phyloP scores from a whole-genome alignment of 805 yeast genomes.

The Yamadazyma sp. region DNA sequence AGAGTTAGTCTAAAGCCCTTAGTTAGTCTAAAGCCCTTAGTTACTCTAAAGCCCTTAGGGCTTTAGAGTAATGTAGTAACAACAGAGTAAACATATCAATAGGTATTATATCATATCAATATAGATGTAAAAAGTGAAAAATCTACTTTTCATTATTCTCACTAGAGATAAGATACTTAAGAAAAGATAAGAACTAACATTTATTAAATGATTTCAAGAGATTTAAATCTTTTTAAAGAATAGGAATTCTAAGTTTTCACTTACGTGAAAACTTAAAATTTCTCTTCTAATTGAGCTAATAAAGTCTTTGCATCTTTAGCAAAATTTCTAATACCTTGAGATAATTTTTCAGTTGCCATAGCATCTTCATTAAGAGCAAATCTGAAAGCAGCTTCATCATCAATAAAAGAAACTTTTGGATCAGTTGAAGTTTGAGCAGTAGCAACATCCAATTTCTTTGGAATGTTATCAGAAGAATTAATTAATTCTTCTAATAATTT shows the following conservation, averaged over 20 bases:
- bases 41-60: too few species aligned
- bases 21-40: too few species aligned
- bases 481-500: conserved; percentile 82
- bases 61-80: too few species aligned
- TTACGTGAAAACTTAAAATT: conserved; percentile 44
- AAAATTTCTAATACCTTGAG: conserved; percentile 97
- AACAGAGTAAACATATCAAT: too few species aligned
- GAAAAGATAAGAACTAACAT: too few species aligned
- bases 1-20: too few species aligned
- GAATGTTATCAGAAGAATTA: conserved; percentile 75
- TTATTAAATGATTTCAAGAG: too few species aligned
- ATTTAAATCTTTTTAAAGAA: too few species aligned
- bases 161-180: too few species aligned
- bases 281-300: conserved; percentile 60
- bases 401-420: conserved; percentile 72
- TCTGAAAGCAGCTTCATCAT: conserved; percentile 89
- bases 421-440: conserved; percentile 52
- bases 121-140: too few species aligned
- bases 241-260: not conserved
- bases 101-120: too few species aligned
- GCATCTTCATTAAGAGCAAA: conserved; percentile 90
- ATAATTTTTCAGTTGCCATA: conserved; percentile 96
- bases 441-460: conserved; percentile 73
- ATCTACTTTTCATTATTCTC: too few species aligned
- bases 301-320: conserved; percentile 89